A percentile compares a stretch with the other conserved stretches of the same genome.
Conservation (phyloP, 768 basidiomycete genomes). For the Coprinopsis sp. region DNA sequence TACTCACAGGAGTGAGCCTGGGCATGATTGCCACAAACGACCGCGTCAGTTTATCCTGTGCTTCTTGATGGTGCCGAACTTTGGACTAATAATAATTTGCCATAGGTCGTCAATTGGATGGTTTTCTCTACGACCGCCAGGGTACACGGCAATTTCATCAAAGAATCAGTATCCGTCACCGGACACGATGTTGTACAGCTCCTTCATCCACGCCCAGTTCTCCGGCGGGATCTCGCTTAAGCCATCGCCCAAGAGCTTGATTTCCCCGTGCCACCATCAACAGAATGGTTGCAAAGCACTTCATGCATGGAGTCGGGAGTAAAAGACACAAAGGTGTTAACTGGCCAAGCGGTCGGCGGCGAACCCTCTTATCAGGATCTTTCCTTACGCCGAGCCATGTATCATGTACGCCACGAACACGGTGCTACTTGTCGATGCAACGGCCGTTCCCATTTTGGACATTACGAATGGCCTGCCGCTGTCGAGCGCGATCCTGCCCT, state of each 20-base stretch:
- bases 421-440: background rate
- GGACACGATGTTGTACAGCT: background rate
- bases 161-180: background rate
- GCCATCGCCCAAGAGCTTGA: background rate
- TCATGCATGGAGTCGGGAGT: background rate
- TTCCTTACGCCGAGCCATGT: background rate
- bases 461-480: background rate
- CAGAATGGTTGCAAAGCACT: background rate
- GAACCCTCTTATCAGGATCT: background rate
- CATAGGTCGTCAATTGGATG: background rate
- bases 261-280: background rate
- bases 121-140: background rate
- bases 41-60: background rate
- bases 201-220: background rate
- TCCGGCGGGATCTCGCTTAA: background rate
- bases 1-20: background rate
- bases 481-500: too few species aligned
- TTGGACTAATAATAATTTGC: too few species aligned
- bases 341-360: background rate
- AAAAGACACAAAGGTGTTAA: background rate
- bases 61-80: background rate
- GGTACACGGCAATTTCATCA: background rate
- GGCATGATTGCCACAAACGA: background rate
- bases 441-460: background rate
- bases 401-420: background rate